Percentiles rank a stretch among this genome's conserved stretches.
phyloP scores from a whole-genome alignment of 2,329 filamentous ascomycete genomes.

The Coniochaeta pulveracea region DNA sequence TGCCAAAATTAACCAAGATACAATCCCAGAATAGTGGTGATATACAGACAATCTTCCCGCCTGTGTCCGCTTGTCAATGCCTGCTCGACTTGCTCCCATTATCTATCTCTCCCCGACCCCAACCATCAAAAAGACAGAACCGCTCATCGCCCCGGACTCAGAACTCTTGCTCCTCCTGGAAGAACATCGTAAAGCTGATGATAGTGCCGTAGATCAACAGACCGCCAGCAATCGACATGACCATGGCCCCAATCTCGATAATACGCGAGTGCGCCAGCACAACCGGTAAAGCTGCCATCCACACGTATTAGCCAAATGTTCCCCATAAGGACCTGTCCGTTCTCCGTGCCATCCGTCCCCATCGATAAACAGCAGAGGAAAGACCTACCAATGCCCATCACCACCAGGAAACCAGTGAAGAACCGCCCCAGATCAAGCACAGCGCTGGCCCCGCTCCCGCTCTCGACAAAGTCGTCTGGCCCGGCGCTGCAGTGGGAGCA shows the following conservation, averaged over 20 bases:
- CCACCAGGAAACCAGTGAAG: constrained; percentile 86
- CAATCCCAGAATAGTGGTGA: too few species aligned
- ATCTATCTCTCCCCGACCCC: too few species aligned
- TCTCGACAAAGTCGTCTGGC: constrained; percentile 90
- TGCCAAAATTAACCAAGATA: too few species aligned
- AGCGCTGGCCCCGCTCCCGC: constrained; percentile 53
- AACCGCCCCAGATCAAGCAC: constrained; percentile 91
- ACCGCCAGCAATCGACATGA: constrained; percentile 90
- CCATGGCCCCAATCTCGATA: constrained; percentile 75
- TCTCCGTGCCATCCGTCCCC: background rate
- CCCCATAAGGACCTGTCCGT: background rate
- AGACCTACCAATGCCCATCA: constrained; percentile 89
- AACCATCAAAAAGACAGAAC: background rate
- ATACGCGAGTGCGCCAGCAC: constrained; percentile 79
- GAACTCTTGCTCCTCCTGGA: constrained; percentile 95
- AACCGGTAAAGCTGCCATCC: constrained; percentile 63
- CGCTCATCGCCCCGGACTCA: constrained; percentile 25
- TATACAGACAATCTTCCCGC: too few species aligned
- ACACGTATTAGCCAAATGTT: constrained; percentile 10
- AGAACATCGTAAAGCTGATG: constrained; percentile 96
- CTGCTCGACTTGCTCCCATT: too few species aligned
- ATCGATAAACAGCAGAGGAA: constrained; percentile 1
- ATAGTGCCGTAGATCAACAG: constrained; percentile 96
- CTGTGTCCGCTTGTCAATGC: too few species aligned
- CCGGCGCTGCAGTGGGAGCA: constrained; percentile 70